A percentile compares a stretch with the other conserved stretches of the same genome.
phyloP scores from a whole-genome alignment of 441 rosid genomes.

The Gossypium lobatum region DNA sequence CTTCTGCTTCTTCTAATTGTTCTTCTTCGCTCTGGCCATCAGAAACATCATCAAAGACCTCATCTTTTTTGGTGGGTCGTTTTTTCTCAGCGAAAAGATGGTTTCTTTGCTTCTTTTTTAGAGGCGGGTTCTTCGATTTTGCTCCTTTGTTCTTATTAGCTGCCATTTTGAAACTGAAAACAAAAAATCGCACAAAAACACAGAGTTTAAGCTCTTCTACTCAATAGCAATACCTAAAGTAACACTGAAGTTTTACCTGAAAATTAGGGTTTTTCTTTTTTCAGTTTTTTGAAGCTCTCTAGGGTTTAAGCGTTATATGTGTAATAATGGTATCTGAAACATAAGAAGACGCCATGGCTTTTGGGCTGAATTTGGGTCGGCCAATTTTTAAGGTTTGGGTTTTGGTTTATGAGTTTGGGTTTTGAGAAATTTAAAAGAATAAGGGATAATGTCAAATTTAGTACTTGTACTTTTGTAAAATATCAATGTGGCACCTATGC shows the following conservation, averaged over 20 bases:
- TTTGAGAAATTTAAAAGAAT: background rate
- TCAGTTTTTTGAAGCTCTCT: background rate
- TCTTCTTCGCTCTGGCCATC: conserved; percentile 38
- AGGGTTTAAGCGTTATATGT: conserved; percentile 5
- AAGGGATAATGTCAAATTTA: too few relatives aligned
- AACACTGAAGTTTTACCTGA: background rate
- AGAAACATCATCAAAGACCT: conserved; percentile 34
- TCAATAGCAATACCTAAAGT: background rate
- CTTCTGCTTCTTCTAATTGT: conserved; percentile 30
- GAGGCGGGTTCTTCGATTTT: conserved; percentile 32
- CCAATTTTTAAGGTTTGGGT: background rate
- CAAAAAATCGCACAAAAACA: background rate
- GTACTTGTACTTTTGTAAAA: background rate
- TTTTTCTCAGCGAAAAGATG: conserved; percentile 29
- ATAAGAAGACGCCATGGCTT: background rate
- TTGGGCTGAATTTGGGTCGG: background rate
- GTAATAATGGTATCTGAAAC: background rate
- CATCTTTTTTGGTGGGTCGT: conserved; percentile 25
- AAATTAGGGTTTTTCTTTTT: background rate
- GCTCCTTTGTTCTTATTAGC: conserved; percentile 51
- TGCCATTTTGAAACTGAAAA: conserved; percentile 35
- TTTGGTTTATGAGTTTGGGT: background rate
- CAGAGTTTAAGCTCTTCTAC: background rate
- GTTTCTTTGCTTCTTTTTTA: conserved; percentile 53
- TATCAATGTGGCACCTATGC: background rate